Evolutionary conservation across 78 protist species (phyloP), one percentile per base, ranked within the genome.

Genomic region (Diacronema lutheri): DNA sequence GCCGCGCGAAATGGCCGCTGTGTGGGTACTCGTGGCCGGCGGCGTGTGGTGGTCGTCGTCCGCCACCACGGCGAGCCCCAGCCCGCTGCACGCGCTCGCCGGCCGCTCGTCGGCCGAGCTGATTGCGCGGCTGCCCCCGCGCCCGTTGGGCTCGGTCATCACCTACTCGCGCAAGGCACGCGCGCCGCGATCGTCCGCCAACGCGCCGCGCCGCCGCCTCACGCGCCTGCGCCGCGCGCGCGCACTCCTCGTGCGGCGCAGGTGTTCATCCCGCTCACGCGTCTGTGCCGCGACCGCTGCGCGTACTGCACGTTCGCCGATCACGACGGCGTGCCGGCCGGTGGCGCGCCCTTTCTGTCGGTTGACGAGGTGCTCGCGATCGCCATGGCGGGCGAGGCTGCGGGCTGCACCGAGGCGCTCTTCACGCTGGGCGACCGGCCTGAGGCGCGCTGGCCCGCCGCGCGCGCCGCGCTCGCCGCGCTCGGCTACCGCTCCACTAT

Each of bases 341-440:
- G 37, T 37, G 16, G 37, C 37, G 25, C 23, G 0, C 61, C 80
- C 10, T 73, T 46, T 35, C 80, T 73, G 5, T 26, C 80, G 14
- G n/a, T 21, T 10, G 80, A 73, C 23, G 62, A 73, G 35, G 80
- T 73, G 33, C 35, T 73, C 35, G 62, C 44, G 23, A 73, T 73
- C 14, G 80, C 80, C 0, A 16, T 58, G 1, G 40, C 2, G n/a
- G 80, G 80, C 37, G 80, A 1, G 7, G 62, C 6, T 9, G 60
- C 55, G 9, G 80, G 80, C 6, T 73, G 80, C 60, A 29, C 25
- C 62, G 80, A 73, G 61, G 80, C 80, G 31, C 80, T 73, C 40
- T 73, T 73, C 80, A 73, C 80, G 10, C 60, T 73, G 21, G 80
- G 80, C 55, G 80, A 73, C 80, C 38, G 80, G n/a, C 80, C 80